Evolutionary conservation across 106 monocot genomes (phyloP), one percentile per base, ranked within the genome.

Genomic region (Dioscorea zingiberensis): DNA sequence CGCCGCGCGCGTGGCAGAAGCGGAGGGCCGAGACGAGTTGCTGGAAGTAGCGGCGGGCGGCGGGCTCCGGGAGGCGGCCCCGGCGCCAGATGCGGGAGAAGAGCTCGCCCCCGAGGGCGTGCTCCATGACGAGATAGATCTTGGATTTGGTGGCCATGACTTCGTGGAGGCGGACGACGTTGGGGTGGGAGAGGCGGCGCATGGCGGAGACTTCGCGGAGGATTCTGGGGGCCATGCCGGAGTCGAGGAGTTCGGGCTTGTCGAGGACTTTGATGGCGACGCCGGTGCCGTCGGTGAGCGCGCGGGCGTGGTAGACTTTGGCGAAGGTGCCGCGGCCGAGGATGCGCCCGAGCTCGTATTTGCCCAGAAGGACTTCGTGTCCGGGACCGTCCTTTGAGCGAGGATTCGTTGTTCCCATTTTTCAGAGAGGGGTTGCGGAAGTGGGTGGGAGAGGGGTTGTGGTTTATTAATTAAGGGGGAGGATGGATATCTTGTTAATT

Each of bases 1-100:
- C 77, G 27, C 89, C 94, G 25, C 86, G 83, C 8, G 79, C 76
- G 72, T 90, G 89, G 76, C 84, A 94, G 77, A 85, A 94, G 56
- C 74, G 65, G 54, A 94, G 81, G 24, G 94, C 89, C 25, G 86
- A 84, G 70, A 90, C 55, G 12, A 94, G 81, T 71, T 94, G 94
- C 38, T 71, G 77, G 68, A 94, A 90, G 66, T 85, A 86, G 1
- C 79, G 44, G 17, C 78, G 25, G 0, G 82, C 75, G 2, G 68
- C 69, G 4, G 68, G 45, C 25, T 86, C 86, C 0, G 72, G 75
- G 21, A 86, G 65, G 3, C 58, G 71, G 17, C 78, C 68, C 5
- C 70, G 63, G 28, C 69, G 32, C 15, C 72, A 74, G 25, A 72
- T 27, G 65, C 64, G 58, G 21, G 77, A 47, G 44, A 77, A 51